Percentiles rank a stretch among this genome's conserved stretches.
Conservation (phyloP, 352 stramenopile species). For the Pythium periplocum region DNA sequence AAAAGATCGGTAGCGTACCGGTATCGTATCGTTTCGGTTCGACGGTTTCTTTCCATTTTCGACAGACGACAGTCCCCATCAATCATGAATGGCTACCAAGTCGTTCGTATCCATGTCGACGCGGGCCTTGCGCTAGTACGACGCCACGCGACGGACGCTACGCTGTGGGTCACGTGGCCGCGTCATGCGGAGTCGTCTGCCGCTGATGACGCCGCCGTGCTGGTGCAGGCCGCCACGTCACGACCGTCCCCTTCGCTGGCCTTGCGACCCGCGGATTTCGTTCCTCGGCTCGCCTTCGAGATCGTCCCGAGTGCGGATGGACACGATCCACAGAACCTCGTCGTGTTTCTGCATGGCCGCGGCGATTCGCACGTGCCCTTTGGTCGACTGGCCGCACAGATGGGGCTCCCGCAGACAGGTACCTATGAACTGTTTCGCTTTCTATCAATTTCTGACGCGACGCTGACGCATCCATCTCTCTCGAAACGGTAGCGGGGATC, state of each 20-base stretch:
- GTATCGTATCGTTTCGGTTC: too few species aligned
- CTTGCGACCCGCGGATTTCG: slow-evolving; percentile 9
- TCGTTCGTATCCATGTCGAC: slow-evolving; percentile 23
- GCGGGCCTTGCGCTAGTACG: slow-evolving; percentile 29
- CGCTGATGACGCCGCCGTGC: neutral
- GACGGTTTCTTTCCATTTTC: too few species aligned
- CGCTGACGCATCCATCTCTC: slow-evolving; percentile 2
- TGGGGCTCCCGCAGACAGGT: slow-evolving; percentile 69
- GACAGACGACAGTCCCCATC: too few species aligned
- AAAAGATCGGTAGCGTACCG: too few species aligned
- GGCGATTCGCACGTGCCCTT: slow-evolving; percentile 56
- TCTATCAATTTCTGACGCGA: neutral
- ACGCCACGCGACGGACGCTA: neutral
- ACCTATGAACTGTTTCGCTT: neutral
- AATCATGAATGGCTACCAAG: neutral
- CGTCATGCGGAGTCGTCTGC: neutral
- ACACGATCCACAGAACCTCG: slow-evolving; percentile 39
- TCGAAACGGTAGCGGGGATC: slow-evolving; percentile 19
- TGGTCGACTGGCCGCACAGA: slow-evolving; percentile 35
- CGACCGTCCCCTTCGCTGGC: slow-evolving; percentile 7
- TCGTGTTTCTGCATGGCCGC: slow-evolving; percentile 58
- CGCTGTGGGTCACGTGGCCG: slow-evolving; percentile 25
- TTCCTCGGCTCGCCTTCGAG: slow-evolving; percentile 15
- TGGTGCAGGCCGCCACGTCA: neutral
- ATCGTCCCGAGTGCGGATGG: slow-evolving; percentile 14